These are phyloP conservation scores for Colletotrichum gigasporum DNA, from an alignment of 2,329 filamentous ascomycete species.

Conservation along the genomic window DNA sequence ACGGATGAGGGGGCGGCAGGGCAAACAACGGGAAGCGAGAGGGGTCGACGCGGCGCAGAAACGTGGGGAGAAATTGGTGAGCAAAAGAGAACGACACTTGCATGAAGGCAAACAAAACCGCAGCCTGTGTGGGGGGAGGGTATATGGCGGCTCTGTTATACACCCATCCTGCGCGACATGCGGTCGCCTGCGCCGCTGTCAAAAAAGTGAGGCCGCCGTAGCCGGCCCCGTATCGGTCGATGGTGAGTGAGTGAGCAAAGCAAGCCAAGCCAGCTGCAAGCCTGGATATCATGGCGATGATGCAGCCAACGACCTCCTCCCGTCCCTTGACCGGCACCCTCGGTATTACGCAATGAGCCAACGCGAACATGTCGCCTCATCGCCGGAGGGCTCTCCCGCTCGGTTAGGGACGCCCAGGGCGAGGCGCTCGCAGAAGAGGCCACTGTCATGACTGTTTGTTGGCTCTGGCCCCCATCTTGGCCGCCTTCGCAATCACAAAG, in stretches of 20 bases:
- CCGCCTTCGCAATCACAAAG: background rate
- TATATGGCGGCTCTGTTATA: conserved; percentile 30
- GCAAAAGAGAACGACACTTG: background rate
- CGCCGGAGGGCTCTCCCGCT: too few relatives aligned
- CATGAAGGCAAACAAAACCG: conserved; percentile 8
- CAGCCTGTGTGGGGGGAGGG: conserved; percentile 3
- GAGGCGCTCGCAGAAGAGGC: too few relatives aligned
- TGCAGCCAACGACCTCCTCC: background rate
- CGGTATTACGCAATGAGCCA: background rate
- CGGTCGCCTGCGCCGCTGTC: background rate
- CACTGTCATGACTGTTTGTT: too few relatives aligned
- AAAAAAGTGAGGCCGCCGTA: background rate
- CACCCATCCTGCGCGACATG: background rate
- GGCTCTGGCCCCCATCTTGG: background rate
- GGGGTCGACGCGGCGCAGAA: conserved; percentile 5
- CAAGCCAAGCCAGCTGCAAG: background rate
- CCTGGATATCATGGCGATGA: background rate
- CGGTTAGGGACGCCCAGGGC: too few relatives aligned
- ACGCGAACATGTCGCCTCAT: background rate
- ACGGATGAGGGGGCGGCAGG: background rate
- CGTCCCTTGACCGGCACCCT: background rate
- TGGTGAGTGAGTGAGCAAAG: background rate
- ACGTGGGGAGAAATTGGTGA: background rate
- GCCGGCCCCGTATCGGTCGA: background rate
- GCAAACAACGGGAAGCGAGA: conserved; percentile 11